phyloP scores from a whole-genome alignment of 345 rosid species.

The Citrus trifoliata region DNA sequence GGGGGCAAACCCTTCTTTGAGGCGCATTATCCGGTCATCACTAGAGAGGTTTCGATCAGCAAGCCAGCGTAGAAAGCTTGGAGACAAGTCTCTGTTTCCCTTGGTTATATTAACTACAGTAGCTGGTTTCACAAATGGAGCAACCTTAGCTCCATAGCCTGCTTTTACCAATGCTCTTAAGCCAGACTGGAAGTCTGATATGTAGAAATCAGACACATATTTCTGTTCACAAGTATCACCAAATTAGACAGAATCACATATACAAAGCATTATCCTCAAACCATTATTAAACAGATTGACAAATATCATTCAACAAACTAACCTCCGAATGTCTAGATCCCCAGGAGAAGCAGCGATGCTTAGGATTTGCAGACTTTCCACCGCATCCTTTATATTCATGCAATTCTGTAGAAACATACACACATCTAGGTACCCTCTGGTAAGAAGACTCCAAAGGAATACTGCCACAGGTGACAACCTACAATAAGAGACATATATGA shows the following conservation, averaged over 20 bases:
- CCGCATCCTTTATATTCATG: conserved; percentile 71
- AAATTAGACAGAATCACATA: not conserved
- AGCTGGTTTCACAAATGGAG: conserved; percentile 68
- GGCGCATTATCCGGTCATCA: conserved; percentile 71
- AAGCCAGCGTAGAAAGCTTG: conserved; percentile 76
- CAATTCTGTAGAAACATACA: conserved; percentile 78
- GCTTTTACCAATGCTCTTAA: conserved; percentile 89
- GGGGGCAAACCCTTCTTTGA: conserved; percentile 81
- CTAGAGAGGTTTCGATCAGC: conserved; percentile 66
- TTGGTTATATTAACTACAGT: conserved; percentile 64
- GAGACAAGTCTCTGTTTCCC: conserved; percentile 63
- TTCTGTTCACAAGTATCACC: conserved; percentile 48
- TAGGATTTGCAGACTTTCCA: conserved; percentile 72
- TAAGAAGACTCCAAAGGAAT: conserved; percentile 86
- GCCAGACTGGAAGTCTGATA: conserved; percentile 92
- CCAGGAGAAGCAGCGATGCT: conserved; percentile 83
- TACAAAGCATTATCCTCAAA: not conserved
- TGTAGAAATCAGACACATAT: conserved; percentile 83
- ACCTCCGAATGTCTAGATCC: conserved; percentile 89
- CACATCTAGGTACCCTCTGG: conserved; percentile 75
- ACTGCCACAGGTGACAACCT: conserved; percentile 98
- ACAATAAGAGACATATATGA: conserved; percentile 8
- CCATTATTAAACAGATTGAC: not conserved
- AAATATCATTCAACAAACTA: conserved; percentile 9
- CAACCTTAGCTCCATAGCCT: conserved; percentile 86